phyloP scores from a whole-genome alignment of 805 yeast species.

The Scheffersomyces ergatensis region DNA sequence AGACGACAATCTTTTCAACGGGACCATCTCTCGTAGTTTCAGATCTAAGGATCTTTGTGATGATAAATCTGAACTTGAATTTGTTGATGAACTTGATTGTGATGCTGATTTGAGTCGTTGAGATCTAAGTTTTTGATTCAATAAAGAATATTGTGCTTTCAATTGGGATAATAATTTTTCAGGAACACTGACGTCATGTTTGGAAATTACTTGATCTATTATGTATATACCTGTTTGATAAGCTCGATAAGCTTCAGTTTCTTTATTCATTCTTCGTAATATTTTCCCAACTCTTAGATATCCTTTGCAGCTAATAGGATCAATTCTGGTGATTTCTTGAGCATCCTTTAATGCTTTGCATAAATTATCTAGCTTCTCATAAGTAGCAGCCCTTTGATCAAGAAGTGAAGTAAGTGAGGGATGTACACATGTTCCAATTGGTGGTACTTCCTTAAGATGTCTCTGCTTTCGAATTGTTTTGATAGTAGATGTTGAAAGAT shows the following conservation, averaged over 20 bases:
- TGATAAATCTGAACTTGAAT: neutral
- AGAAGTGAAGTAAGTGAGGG: slow-evolving; percentile 33
- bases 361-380: slow-evolving; percentile 35
- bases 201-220: slow-evolving; percentile 29
- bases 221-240: slow-evolving; percentile 35
- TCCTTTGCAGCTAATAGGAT: slow-evolving; percentile 49
- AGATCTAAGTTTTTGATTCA: slow-evolving; percentile 21
- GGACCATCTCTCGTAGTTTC: slow-evolving; percentile 15
- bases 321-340: slow-evolving; percentile 25
- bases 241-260: slow-evolving; percentile 32
- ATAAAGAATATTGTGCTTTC: slow-evolving; percentile 16
- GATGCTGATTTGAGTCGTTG: slow-evolving; percentile 4
- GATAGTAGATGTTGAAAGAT: slow-evolving; percentile 12
- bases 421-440: slow-evolving; percentile 28
- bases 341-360: slow-evolving; percentile 39
- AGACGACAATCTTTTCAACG: slow-evolving; percentile 12
- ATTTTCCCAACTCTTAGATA: slow-evolving; percentile 45
- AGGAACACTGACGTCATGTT: slow-evolving; percentile 26
- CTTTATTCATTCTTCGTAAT: slow-evolving; percentile 16
- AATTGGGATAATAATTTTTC: slow-evolving; percentile 26
- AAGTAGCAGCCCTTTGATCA: slow-evolving; percentile 52
- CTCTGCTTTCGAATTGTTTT: slow-evolving; percentile 16
- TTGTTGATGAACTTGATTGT: neutral
- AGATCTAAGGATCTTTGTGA: slow-evolving; percentile 1
- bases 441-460: slow-evolving; percentile 20